phyloP scores from a whole-genome alignment of 2,329 filamentous ascomycete genomes.

The Cladosporium sp. region DNA sequence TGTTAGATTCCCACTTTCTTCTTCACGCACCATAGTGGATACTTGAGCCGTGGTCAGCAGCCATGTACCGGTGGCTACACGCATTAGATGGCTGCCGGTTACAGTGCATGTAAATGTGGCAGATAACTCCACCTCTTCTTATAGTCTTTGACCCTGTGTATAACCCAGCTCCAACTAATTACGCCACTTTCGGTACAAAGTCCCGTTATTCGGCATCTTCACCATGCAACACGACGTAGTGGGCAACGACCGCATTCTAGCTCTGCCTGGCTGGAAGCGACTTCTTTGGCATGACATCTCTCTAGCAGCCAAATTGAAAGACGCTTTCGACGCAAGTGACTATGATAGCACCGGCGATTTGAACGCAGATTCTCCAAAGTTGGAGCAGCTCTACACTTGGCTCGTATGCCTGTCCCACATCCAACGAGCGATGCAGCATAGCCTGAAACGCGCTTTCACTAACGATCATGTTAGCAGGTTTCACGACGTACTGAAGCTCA shows the following conservation, averaged over 20 bases:
- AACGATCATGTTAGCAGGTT: neutral
- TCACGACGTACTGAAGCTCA: neutral
- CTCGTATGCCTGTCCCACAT: neutral
- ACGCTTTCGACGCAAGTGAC: neutral
- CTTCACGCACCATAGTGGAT: neutral
- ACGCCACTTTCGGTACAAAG: neutral
- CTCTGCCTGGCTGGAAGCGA: neutral
- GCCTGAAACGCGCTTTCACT: neutral
- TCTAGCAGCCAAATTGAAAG: neutral
- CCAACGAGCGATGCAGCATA: neutral
- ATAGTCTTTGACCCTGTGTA: neutral
- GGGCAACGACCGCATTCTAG: neutral
- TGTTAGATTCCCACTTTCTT: neutral
- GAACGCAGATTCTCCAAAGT: neutral
- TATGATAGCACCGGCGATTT: neutral
- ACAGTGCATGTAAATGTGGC: neutral
- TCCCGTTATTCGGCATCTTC: neutral
- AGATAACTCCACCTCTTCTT: slow-evolving; percentile 1
- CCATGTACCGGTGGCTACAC: neutral
- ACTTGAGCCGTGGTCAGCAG: neutral
- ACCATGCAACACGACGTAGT: neutral
- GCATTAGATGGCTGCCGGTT: neutral
- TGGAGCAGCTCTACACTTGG: neutral
- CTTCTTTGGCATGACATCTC: neutral
- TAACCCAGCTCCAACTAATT: neutral